Evolutionary conservation across 2,329 filamentous ascomycete genomes (phyloP), one percentile per base, ranked within the genome.

Genomic region (Allantophomopsis lycopodina): DNA sequence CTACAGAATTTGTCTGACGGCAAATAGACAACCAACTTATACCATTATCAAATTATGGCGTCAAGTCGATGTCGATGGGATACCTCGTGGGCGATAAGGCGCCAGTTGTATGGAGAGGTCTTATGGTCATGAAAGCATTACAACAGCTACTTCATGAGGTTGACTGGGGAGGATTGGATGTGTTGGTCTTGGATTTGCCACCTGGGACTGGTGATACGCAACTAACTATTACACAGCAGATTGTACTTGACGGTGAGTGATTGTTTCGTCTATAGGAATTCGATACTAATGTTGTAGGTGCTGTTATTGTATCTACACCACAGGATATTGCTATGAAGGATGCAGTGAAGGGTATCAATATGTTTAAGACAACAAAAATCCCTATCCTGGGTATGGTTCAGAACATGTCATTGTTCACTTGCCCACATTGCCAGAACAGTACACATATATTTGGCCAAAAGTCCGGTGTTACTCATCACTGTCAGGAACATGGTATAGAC

Each of bases 11-110:
- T 34, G 38, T 50, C 52, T 57, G 48, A 57, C 45, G 31, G 36
- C 37, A 18, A 12, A 13, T 45, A 84, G 76, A 82, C 49, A 87
- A 88, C 52, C 79, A 87, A 51, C 71, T 98, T 3, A 54, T 96
- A 2, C 91, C 91, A 0, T 63, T 98, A 17, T 87, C 83, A 16
- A 94, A 94, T 55, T 96, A 96, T 64, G 91, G 91, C 32, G 73
- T 98, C 41, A 93, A 93, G 61, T 93, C 87, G 40, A 98, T 98
- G 91, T 95, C 88, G 0, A 96, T 98, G 84, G 91, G 91, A 37
- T 96, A 94, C 48, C 71, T 98, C 1, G 77, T 94, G 1, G 75
- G 74, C 15, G 79, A 86, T 47, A 71, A 77, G 10, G 82, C 84
- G 5, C 85, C 88, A 0, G 82, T 98, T 13, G 88, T 91, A 23